Base-by-base conservation (phyloP, 2,329 filamentous ascomycete species). In the Sphaerulina vaccinii region DNA sequence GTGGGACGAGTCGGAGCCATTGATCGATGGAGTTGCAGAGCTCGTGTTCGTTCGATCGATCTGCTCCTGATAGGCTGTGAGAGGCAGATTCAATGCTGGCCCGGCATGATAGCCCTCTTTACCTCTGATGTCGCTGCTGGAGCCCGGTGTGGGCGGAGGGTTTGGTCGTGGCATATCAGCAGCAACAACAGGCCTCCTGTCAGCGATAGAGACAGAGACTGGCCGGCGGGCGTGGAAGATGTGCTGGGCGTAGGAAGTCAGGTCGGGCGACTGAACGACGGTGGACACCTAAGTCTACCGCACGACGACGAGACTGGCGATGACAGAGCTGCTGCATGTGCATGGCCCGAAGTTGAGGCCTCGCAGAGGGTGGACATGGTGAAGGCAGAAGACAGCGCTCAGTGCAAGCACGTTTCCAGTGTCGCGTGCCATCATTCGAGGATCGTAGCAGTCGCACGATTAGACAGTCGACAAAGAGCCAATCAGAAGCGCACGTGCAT, bases 101-200 rank as follows among this genome's bases (percentile, higher is more conserved):
- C 90, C 87, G 19, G 87, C 74, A 33, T 79, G 75, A 35, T 77
- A 73, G 39, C 85, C 77, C 54, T 83, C 82, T 70, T 88, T 83
- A 58, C 83, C 85, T 51, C 82, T 81, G 68, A 93, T 88, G 66
- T 93, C 89, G 44, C 86, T 86, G 27, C 88, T 92, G 9, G 88
- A 87, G 46, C 83, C 84, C 35, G 89, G 90, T 42, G 89, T 95
- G 37, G 85, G 88, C 38, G 86, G 88, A 48, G 84, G 76, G 49
- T 75, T 76, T 38, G 80, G 77, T 52, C 79, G 83, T 68, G 86
- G 82, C 87, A 90, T 90, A 57, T 43, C 52, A 23, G 6, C 21
- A 27, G 39, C 19, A 29, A 35, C 44, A 47, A 16, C 22, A 19
- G 41, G 4, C 8, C 4, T 21, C 5, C 33, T 33, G 23, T 22